phyloP scores from a whole-genome alignment of 2,329 filamentous ascomycete genomes.

The Paraconiothyrium brasiliense region DNA sequence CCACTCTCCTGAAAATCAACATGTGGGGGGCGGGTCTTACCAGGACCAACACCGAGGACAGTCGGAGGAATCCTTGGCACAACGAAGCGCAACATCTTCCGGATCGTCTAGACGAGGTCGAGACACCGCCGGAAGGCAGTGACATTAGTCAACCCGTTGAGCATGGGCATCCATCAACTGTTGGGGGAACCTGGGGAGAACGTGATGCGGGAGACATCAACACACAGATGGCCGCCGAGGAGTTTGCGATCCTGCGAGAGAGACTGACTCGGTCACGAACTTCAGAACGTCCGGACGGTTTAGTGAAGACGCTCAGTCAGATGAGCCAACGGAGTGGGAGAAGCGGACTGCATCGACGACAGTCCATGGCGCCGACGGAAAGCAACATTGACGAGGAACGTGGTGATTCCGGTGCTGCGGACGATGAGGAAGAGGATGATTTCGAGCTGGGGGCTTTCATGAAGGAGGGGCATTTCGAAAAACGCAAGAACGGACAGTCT shows the following conservation, averaged over 20 bases:
- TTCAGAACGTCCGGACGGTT: conserved; percentile 33
- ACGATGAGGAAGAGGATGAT: conserved; percentile 63
- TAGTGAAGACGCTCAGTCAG: conserved; percentile 38
- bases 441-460: conserved; percentile 78
- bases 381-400: conserved; percentile 32
- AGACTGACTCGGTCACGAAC: conserved; percentile 56
- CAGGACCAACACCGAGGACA: conserved; percentile 25
- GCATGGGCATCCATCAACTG: conserved; percentile 42
- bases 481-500: conserved; percentile 71
- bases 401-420: conserved; percentile 32
- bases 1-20: not conserved
- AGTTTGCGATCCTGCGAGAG: conserved; percentile 65
- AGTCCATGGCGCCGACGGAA: conserved; percentile 25
- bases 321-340: conserved; percentile 43
- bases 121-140: conserved; percentile 21
- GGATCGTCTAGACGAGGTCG: conserved; percentile 29
- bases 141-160: conserved; percentile 32
- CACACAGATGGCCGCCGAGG: conserved; percentile 65
- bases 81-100: conserved; percentile 36
- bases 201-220: conserved; percentile 64
- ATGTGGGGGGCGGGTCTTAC: conserved; percentile 20
- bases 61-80: conserved; percentile 48
- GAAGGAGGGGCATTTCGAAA: conserved; percentile 78
- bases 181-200: conserved; percentile 70
- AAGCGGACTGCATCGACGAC: conserved; percentile 24